A percentile compares a stretch with the other conserved stretches of the same genome.
Evolutionary conservation across 1,284 basidiomycete genomes (phyloP).

Genomic region (Ustilago lituana): DNA sequence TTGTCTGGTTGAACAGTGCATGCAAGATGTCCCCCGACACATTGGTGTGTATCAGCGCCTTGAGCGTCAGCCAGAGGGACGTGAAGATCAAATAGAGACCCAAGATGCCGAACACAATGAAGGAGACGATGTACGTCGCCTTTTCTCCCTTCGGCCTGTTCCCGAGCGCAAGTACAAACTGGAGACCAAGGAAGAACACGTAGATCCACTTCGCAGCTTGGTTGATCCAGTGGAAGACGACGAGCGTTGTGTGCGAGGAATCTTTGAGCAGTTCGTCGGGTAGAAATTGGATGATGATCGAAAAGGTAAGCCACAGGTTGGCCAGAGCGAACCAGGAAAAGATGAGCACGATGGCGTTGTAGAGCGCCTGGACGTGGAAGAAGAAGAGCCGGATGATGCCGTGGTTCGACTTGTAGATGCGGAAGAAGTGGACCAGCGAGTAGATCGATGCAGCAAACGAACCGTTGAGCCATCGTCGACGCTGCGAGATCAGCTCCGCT

Average conservation of each 20-base stretch:
- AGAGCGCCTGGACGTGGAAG: conserved; percentile 92
- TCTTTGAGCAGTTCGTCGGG: conserved; percentile 77
- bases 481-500: conserved; percentile 82
- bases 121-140: conserved; percentile 79
- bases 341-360: conserved; percentile 87
- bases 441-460: conserved; percentile 96
- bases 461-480: conserved; percentile 94
- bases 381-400: conserved; percentile 84
- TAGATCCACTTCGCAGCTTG: conserved; percentile 85
- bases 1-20: conserved; percentile 55
- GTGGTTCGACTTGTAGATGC: conserved; percentile 88
- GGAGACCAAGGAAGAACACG: conserved; percentile 83
- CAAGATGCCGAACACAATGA: conserved; percentile 73
- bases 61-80: conserved; percentile 64
- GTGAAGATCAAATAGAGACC: conserved; percentile 62
- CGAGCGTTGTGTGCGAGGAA: conserved; percentile 75
- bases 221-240: conserved; percentile 80
- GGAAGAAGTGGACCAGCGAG: conserved; percentile 87
- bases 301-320: conserved; percentile 94
- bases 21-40: conserved; percentile 27
- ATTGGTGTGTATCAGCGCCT: conserved; percentile 37
- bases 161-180: conserved; percentile 88
- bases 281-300: conserved; percentile 90
- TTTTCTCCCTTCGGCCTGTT: conserved; percentile 94
- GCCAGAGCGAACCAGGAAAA: conserved; percentile 93